Percentiles rank a stretch among this genome's conserved stretches.
Evolutionary conservation across 31 red algal genomes (phyloP).

Genomic region (Asparagopsis taxiformis): DNA sequence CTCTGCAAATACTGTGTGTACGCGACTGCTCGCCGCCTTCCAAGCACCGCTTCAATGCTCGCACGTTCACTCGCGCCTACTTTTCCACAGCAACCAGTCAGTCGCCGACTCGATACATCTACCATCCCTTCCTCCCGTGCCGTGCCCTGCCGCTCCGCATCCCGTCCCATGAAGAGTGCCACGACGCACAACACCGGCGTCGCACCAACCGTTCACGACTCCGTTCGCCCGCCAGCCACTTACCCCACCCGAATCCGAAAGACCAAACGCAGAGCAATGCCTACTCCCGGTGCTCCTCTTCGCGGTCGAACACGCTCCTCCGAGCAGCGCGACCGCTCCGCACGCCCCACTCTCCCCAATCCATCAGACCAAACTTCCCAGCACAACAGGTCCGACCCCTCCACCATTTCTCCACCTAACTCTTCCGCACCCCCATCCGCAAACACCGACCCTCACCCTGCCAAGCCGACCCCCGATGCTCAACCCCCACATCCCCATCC

Average conservation of each 20-base stretch:
- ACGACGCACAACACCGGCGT: slow-evolving; percentile 5
- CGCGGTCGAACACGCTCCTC: neutral
- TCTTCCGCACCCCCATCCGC: neutral
- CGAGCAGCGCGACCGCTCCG: slow-evolving; percentile 4
- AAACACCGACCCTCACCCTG: neutral
- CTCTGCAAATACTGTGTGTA: no score
- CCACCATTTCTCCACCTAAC: neutral
- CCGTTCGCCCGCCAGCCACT: neutral
- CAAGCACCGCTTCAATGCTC: no score
- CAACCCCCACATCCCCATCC: neutral
- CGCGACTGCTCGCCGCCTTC: no score
- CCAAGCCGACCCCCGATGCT: neutral
- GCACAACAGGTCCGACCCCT: neutral
- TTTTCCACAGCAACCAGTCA: neutral
- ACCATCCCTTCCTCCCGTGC: neutral
- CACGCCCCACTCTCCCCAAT: neutral
- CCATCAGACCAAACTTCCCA: no score
- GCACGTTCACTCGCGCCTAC: neutral
- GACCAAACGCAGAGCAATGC: neutral
- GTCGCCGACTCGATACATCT: neutral
- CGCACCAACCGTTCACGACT: neutral
- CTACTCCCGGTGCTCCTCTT: neutral
- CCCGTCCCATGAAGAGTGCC: slow-evolving; percentile 2
- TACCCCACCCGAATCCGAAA: slow-evolving; percentile 1
- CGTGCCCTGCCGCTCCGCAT: neutral